Conservation (phyloP, 2,329 filamentous ascomycete genomes). For the Bipolaris bicolor region DNA sequence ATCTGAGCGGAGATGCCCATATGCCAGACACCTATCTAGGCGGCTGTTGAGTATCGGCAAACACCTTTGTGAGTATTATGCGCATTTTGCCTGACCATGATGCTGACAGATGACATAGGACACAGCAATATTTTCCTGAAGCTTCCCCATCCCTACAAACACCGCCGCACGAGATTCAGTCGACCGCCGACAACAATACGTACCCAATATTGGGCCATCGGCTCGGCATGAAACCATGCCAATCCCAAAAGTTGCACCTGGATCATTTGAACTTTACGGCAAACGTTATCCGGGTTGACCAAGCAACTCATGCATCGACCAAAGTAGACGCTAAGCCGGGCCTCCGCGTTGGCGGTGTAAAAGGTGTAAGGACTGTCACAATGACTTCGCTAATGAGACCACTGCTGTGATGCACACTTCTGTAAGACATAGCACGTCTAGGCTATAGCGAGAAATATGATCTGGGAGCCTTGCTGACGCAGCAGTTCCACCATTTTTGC, state of each 20-base stretch:
- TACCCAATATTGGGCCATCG: too few species aligned
- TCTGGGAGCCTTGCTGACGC: not conserved
- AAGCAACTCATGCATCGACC: not conserved
- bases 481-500: not conserved
- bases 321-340: not conserved
- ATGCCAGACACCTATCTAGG: not conserved
- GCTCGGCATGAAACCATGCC: too few species aligned
- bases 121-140: not conserved
- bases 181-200: not conserved
- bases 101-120: not conserved
- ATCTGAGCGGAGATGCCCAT: not conserved
- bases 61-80: not conserved
- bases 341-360: not conserved
- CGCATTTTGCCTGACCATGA: not conserved
- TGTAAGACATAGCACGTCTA: not conserved
- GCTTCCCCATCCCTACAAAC: not conserved
- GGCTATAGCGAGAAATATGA: not conserved
- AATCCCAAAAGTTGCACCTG: too few species aligned
- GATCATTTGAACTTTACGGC: not conserved
- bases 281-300: not conserved
- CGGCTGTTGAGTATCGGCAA: not conserved
- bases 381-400: not conserved
- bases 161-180: not conserved
- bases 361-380: too few species aligned
- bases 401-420: not conserved